Base-by-base conservation (phyloP, 805 yeast species). In the Ogataea degrootiae region DNA sequence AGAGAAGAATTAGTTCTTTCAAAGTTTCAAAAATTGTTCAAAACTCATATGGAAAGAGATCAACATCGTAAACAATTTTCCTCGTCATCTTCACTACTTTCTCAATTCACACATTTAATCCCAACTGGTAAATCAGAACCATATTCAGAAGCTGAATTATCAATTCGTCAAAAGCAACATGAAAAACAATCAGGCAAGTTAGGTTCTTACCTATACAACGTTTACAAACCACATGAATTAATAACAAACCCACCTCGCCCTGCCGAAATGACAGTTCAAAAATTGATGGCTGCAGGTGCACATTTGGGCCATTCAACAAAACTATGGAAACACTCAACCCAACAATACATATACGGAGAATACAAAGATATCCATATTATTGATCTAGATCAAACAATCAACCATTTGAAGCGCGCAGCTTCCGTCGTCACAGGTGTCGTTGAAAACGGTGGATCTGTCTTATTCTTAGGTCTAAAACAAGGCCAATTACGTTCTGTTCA, bases 221-320 rank as follows among this genome's bases (percentile, higher is more conserved):
- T 86, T 6, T 89, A 87, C 62, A 67, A 69, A 45, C 96, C 96
- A 16, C 82, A 83, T 60, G 73, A 76, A 51, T 86, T 86, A 50
- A 71, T 83, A 31, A 71, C 73, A 40, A 68, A 72, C 22, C 96
- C 96, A 16, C 70, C 77, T 34, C 57, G 72, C 14, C 71, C 80
- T 21, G 67, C 75, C 21, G 79, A 86, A 47, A 63, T 87, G 12
- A 75, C 92, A 2, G 72, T 90, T 35, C 72, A 88, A 31, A 81
- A 81, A 48, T 74, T 94, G 45, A 65, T 92, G 66, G 92, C 97
- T 4, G 88, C 97, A 0, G 97, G 97, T 44, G 92, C 92, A 41
- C 99, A 94, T 66, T 72, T 94, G 56, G 99, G 99, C 29, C 97
- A 92, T 58, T 77, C 96, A n/a, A 84, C 80, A 34, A 73, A 85